Base-by-base conservation (phyloP, 345 rosid genomes). In the Atalantia buxifolia region DNA sequence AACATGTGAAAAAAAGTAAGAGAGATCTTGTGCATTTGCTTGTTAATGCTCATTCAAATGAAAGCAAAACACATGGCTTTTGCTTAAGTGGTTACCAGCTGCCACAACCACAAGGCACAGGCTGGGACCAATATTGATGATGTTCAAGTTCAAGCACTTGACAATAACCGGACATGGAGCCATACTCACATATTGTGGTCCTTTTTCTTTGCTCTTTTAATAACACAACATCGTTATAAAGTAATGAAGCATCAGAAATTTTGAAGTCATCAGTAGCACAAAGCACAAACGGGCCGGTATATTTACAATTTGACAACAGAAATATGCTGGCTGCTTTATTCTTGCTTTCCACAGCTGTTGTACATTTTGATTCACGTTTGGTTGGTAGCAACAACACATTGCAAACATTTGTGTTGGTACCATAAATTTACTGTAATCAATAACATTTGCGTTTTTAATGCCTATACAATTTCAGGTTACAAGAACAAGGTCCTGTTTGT, bases 381-480 rank as follows among this genome's bases (percentile, higher is more conserved):
- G 21, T 21, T 60, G 63, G 28, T 21, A 27, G 30, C 57, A 60
- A 18, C 57, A 53, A 21, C 55, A 28, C n/a, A 75, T 9, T 45
- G 25, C 28, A 61, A 24, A 75, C 27, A 28, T 19, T 60, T 28
- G 42, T 74, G 68, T 40, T 64, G 59, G 62, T 33, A 73, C 53
- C 61, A 21, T 27, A 50, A 72, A 56, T 57, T 69, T 69, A 28
- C 28, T 63, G 33, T 2, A n/a, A 67, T 6, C 27, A 68, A 64
- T 38, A 50, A 36, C 61, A 25, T 31, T 63, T 24, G 42, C 16
- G 55, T 72, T 67, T 65, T 72, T 25, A 65, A 76, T 25, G 76
- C 21, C 63, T 69, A 24, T 61, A 84, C 76, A 76, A 24, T 62
- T 77, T 40, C 75, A 71, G n/a, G 40, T 71, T 38, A 63, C 68